phyloP scores from a whole-genome alignment of 1,284 basidiomycete genomes.

The Ceratobasidium sp. region DNA sequence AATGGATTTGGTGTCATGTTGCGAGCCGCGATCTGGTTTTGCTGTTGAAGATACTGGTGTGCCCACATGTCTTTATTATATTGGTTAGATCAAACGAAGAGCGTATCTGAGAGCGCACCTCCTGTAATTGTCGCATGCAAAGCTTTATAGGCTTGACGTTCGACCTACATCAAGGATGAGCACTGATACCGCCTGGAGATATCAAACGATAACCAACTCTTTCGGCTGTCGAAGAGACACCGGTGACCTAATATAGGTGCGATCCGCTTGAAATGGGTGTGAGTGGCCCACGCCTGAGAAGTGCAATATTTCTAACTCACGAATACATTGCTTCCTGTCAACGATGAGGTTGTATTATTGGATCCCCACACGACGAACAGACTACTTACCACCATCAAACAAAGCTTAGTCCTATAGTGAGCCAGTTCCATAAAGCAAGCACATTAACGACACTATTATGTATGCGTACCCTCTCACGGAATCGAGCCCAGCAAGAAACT shows the following conservation, averaged over 20 bases:
- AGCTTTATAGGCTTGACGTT: constrained; percentile 26
- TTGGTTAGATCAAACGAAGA: neutral
- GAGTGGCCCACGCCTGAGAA: too few species aligned
- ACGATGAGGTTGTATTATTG: neutral
- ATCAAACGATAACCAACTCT: constrained; percentile 45
- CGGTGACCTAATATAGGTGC: constrained; percentile 5
- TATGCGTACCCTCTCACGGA: constrained; percentile 5
- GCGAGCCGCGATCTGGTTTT: constrained; percentile 64
- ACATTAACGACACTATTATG: neutral
- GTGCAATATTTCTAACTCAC: neutral
- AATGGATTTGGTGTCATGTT: constrained; percentile 67
- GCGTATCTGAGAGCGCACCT: constrained; percentile 45
- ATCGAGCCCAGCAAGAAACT: constrained; percentile 18
- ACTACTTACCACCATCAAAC: constrained; percentile 16
- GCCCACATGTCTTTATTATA: constrained; percentile 61
- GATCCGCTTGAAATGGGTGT: neutral
- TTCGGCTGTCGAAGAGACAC: constrained; percentile 49
- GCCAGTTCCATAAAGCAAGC: neutral
- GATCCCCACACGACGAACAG: neutral
- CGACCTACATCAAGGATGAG: constrained; percentile 47
- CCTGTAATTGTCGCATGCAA: constrained; percentile 19
- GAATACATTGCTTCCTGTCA: constrained; percentile 16
- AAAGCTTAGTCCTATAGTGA: constrained; percentile 5
- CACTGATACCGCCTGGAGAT: constrained; percentile 53
- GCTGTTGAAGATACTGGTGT: constrained; percentile 64